Evolutionary conservation across 2,329 filamentous ascomycete genomes (phyloP), one percentile per base, ranked within the genome.

Genomic region (Neofusicoccum ribis): DNA sequence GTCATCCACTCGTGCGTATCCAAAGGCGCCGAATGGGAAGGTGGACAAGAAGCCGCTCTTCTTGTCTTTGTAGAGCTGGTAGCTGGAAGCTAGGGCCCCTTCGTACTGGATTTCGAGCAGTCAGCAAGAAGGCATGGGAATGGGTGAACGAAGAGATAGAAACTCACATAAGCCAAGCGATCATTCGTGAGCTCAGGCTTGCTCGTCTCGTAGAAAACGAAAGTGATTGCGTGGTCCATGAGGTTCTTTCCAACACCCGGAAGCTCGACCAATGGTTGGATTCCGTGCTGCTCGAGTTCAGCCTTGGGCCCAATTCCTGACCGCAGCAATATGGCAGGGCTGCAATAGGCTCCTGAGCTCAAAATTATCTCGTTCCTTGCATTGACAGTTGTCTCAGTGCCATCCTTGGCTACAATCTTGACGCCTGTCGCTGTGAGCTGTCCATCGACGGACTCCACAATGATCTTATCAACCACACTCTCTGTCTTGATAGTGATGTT

Each of bases 221-320:
- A 87, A 60, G 69, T 70, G 59, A 76, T 69, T 67, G 84, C 82
- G 54, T 89, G 87, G 71, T 91, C 88, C 63, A 87, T 81, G 1
- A 91, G 79, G 72, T 90, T 88, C 66, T 83, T 83, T 1, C 88
- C 88, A 0, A 91, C 87, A 31, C 88, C 86, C 0, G 84, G 83
- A 0, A 87, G 83, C 67, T 89, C 80, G 6, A 84, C 78, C 11
- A 85, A 67, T 1, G 84, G 76, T 3, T 80, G 71, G 68, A 90
- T 89, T 1, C 78, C 76, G 69, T 85, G 82, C 47, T 80, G 78
- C 12, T 79, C 65, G 1, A 91, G 81, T 65, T 87, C 81, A 0
- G 77, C 70, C 15, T 76, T 72, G 0, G 86, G 85, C 0, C 88
- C 88, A 27, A 90, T 82, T 3, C 88, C 88, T 0, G 82, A 84